Percentiles rank a stretch among this genome's conserved stretches.
These are phyloP conservation scores for Dactylellina sp. DNA, from an alignment of 2,329 filamentous ascomycete species.

Conservation along the genomic window DNA sequence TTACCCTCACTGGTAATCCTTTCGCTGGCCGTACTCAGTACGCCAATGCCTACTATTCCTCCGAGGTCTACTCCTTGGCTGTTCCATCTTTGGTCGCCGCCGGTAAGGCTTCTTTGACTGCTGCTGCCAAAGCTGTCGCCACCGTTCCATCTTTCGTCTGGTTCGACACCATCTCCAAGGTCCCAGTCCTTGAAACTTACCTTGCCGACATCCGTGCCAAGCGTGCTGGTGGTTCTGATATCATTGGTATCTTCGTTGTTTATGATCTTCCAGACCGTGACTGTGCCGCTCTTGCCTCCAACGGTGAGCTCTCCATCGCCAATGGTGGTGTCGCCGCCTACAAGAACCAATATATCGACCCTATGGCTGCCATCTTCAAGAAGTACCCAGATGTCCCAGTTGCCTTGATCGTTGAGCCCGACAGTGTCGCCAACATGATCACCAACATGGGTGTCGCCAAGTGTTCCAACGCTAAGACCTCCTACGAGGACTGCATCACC, in stretches of 20 bases:
- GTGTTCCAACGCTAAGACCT: conserved; percentile 67
- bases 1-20: conserved; percentile 65
- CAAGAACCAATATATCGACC: conserved; percentile 69
- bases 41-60: conserved; percentile 71
- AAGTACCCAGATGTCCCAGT: conserved; percentile 59
- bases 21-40: conserved; percentile 68
- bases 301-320: conserved; percentile 69
- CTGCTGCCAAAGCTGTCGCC: conserved; percentile 67
- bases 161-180: conserved; percentile 68
- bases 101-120: conserved; percentile 59
- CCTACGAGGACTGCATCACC: conserved; percentile 68
- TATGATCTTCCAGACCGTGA: conserved; percentile 72
- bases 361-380: conserved; percentile 63
- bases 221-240: conserved; percentile 48
- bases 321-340: conserved; percentile 69
- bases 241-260: conserved; percentile 67
- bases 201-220: conserved; percentile 65
- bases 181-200: conserved; percentile 66
- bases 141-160: conserved; percentile 70
- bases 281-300: conserved; percentile 70
- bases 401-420: conserved; percentile 67
- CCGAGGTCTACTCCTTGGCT: conserved; percentile 70
- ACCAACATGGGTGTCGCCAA: conserved; percentile 69
- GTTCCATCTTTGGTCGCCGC: conserved; percentile 73
- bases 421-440: conserved; percentile 72